Conservation (phyloP, 176 grass and related monocot species). For the Oryza officinalis region DNA sequence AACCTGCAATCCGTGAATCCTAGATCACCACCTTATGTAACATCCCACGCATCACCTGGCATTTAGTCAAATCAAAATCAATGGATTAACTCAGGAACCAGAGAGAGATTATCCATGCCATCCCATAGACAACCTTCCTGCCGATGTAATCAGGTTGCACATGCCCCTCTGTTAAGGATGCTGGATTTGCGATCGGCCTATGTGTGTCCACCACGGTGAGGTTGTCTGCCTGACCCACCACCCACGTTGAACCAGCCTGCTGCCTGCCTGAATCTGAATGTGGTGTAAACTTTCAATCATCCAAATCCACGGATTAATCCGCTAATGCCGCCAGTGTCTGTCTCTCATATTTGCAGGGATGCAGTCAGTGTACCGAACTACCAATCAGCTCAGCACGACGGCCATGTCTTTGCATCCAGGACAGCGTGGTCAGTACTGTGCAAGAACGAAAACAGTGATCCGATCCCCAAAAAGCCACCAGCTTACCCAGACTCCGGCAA, state of each 20-base stretch:
- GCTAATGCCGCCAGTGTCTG: too few species aligned
- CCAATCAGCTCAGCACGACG: neutral
- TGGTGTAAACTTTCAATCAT: slow-evolving; percentile 45
- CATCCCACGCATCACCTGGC: slow-evolving; percentile 25
- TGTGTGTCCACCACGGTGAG: slow-evolving; percentile 48
- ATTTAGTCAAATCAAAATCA: slow-evolving; percentile 26
- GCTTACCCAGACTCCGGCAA: neutral
- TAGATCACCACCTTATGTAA: slow-evolving; percentile 42
- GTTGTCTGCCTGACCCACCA: slow-evolving; percentile 30
- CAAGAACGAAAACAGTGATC: neutral
- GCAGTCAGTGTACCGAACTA: neutral
- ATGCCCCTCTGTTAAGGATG: slow-evolving; percentile 55
- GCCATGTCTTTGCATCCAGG: neutral
- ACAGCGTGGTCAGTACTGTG: neutral
- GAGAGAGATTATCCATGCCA: slow-evolving; percentile 36
- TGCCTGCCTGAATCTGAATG: slow-evolving; percentile 22
- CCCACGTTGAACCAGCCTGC: slow-evolving; percentile 45
- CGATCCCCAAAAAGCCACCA: too few species aligned
- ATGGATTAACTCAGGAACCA: slow-evolving; percentile 22
- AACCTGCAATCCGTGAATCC: slow-evolving; percentile 30
- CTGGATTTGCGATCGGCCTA: slow-evolving; percentile 30
- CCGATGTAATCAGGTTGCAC: slow-evolving; percentile 45
- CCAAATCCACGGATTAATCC: slow-evolving; percentile 15
- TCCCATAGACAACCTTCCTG: slow-evolving; percentile 38
- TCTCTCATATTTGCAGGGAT: slow-evolving; percentile 33